Conservation (phyloP, 2,329 filamentous ascomycete species). For the Fusarium udum region DNA sequence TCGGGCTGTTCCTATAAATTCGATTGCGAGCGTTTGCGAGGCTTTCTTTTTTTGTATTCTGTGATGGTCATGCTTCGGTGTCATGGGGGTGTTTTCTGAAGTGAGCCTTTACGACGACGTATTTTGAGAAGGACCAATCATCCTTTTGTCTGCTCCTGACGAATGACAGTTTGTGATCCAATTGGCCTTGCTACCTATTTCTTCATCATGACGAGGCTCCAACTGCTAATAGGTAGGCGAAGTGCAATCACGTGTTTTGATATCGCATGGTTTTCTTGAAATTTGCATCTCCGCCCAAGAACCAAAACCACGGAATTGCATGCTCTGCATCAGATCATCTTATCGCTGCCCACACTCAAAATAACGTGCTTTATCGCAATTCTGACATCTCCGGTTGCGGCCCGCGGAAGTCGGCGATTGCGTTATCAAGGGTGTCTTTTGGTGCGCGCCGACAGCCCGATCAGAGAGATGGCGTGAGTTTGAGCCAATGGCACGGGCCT, state of each 20-base stretch:
- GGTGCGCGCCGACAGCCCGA: slow-evolving; percentile 42
- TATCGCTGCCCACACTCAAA: slow-evolving; percentile 4
- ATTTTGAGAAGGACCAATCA: no score
- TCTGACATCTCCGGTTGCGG: slow-evolving; percentile 43
- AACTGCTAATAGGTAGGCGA: background rate
- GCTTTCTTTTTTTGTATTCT: slow-evolving; percentile 26
- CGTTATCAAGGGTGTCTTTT: slow-evolving; percentile 18
- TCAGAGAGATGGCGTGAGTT: slow-evolving; percentile 49
- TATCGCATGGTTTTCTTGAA: slow-evolving; percentile 1
- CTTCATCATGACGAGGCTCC: background rate
- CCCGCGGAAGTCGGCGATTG: slow-evolving; percentile 44
- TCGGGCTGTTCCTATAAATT: slow-evolving; percentile 52
- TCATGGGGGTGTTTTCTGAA: background rate
- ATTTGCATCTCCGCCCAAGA: slow-evolving; percentile 36
- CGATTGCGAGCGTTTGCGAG: slow-evolving; percentile 36
- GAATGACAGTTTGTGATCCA: background rate
- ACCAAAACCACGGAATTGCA: slow-evolving; percentile 14
- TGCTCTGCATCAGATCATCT: background rate
- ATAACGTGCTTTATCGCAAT: slow-evolving; percentile 28
- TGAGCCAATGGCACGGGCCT: slow-evolving; percentile 36
- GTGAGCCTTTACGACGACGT: no score
- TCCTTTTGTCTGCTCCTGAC: background rate
- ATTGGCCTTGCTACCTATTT: background rate
- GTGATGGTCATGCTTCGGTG: background rate
- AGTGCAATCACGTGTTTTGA: slow-evolving; percentile 5